phyloP scores from a whole-genome alignment of 2,329 filamentous ascomycete species.

The Celoporthe dispersa region DNA sequence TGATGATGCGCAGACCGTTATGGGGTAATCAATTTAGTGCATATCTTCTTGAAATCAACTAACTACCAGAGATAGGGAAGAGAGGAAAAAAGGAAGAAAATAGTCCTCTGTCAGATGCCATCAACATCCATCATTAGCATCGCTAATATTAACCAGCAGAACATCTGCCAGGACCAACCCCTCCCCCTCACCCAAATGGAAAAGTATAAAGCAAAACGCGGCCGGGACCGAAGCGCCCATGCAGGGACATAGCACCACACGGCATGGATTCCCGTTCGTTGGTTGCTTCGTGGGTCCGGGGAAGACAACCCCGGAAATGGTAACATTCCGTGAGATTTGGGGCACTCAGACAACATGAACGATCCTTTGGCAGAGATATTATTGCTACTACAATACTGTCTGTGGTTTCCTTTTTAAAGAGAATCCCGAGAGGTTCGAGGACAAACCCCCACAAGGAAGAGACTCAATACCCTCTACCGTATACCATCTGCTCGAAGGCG shows the following conservation, averaged over 20 bases:
- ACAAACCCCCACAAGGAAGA: not conserved
- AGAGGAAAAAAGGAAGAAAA: not conserved
- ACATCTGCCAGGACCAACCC: not conserved
- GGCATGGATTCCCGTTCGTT: constrained; percentile 16
- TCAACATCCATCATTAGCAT: not conserved
- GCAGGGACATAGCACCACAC: constrained; percentile 16
- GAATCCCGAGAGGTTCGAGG: not conserved
- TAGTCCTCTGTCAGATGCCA: not conserved
- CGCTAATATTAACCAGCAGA: not conserved
- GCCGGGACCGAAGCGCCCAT: constrained; percentile 17
- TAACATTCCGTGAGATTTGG: not conserved
- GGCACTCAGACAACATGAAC: not conserved
- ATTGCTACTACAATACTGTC: too few relatives aligned
- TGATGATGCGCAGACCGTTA: not conserved
- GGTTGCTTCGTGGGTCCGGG: not conserved
- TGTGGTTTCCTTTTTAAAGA: not conserved
- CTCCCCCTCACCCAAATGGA: not conserved
- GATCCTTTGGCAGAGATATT: not conserved
- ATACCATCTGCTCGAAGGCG: not conserved
- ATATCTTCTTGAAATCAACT: not conserved
- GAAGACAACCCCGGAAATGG: not conserved
- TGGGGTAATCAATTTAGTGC: not conserved
- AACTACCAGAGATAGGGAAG: not conserved
- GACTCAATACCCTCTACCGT: not conserved
- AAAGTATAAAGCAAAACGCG: not conserved